These are phyloP conservation scores for Corylus avellana DNA, from an alignment of 306 rosid genomes.

Conservation along the genomic window DNA sequence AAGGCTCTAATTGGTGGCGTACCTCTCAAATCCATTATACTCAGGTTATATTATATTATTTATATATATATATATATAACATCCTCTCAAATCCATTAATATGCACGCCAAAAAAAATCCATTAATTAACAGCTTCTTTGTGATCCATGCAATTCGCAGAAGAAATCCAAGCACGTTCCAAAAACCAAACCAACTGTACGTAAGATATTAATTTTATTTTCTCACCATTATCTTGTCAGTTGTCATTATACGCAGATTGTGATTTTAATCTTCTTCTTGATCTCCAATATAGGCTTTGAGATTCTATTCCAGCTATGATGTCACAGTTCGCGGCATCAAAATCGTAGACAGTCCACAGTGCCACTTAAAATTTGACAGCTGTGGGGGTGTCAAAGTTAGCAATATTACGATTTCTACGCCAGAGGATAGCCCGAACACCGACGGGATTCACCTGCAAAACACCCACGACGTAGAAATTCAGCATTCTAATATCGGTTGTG, in stretches of 20 bases:
- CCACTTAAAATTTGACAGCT: constrained; percentile 87
- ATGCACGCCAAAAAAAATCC: not conserved
- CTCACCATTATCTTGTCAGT: not conserved
- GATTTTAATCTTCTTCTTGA: not conserved
- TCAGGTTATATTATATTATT: constrained; percentile 33
- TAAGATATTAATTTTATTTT: not conserved
- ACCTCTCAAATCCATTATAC: constrained; percentile 28
- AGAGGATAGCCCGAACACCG: constrained; percentile 82
- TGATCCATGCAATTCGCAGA: constrained; percentile 41
- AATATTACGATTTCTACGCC: constrained; percentile 83
- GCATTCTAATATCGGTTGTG: constrained; percentile 67
- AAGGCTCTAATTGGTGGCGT: constrained; percentile 82
- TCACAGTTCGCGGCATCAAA: constrained; percentile 62
- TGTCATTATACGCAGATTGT: not conserved
- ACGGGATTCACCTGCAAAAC: constrained; percentile 94
- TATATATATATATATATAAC: too few species aligned
- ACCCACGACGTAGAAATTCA: constrained; percentile 77
- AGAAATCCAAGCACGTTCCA: constrained; percentile 46
- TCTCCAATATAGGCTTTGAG: constrained; percentile 68
- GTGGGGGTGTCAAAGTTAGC: constrained; percentile 53
- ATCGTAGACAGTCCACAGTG: constrained; percentile 85
- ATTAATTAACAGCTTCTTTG: not conserved
- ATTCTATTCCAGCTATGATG: constrained; percentile 64
- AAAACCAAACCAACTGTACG: constrained; percentile 80
- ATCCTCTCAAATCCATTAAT: too few species aligned